Percentiles rank a stretch among this genome's conserved stretches.
phyloP scores from a whole-genome alignment of 164 flowering plant species.

The Macadamia tetraphylla region DNA sequence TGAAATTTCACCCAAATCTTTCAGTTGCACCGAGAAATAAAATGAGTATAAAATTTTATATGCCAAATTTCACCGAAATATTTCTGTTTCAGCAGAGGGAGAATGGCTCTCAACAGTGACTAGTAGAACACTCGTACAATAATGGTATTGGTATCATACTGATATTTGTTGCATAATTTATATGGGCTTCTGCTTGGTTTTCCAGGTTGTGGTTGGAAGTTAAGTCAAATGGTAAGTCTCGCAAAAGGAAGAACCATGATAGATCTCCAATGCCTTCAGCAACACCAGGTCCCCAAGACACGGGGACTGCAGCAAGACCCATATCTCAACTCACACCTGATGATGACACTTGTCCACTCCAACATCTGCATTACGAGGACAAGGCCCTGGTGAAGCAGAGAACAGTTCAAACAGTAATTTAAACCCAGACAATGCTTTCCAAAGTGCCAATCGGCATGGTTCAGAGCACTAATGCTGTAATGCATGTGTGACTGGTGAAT shows the following conservation, averaged over 20 bases:
- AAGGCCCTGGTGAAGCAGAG: slow-evolving; percentile 36
- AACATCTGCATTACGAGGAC: slow-evolving; percentile 27
- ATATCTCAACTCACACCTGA: slow-evolving; percentile 43
- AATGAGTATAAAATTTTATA: too few species aligned
- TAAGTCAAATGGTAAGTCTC: slow-evolving; percentile 44
- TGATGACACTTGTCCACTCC: slow-evolving; percentile 21
- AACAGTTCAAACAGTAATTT: slow-evolving; percentile 20
- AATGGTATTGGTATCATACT: too few species aligned
- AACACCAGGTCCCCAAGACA: slow-evolving; percentile 20
- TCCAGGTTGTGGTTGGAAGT: slow-evolving; percentile 72
- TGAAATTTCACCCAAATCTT: too few species aligned
- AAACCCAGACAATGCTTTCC: slow-evolving; percentile 18
- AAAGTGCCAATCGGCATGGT: slow-evolving; percentile 35
- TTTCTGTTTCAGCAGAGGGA: too few species aligned
- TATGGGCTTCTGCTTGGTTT: slow-evolving; percentile 2
- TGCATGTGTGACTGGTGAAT: slow-evolving; percentile 30
- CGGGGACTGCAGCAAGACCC: slow-evolving; percentile 43
- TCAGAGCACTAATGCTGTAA: slow-evolving; percentile 50
- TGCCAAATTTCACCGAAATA: too few species aligned
- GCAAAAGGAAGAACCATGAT: slow-evolving; percentile 35
- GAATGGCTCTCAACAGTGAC: too few species aligned
- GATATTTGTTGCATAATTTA: neutral
- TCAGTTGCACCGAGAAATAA: too few species aligned
- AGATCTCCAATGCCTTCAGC: slow-evolving; percentile 23
- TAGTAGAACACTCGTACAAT: too few species aligned